phyloP scores from a whole-genome alignment of 352 stramenopile genomes.

The Phytopythium kandeliae region DNA sequence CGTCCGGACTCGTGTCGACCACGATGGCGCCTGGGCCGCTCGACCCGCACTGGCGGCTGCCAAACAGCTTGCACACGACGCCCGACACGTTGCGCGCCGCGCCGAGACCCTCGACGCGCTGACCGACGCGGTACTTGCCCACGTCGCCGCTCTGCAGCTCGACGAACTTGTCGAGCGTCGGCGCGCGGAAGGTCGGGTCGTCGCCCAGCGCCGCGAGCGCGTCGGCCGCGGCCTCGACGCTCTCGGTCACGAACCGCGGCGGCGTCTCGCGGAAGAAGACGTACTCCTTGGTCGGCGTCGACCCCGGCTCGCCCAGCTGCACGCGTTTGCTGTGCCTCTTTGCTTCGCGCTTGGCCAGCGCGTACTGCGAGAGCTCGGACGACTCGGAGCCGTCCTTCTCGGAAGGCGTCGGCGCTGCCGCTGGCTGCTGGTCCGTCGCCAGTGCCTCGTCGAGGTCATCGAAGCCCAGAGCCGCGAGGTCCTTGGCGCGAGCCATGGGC shows the following conservation, averaged over 20 bases:
- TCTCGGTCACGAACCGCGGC: constrained; percentile 76
- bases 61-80: constrained; percentile 65
- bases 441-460: constrained; percentile 33
- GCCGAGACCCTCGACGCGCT: constrained; percentile 45
- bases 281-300: constrained; percentile 75
- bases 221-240: constrained; percentile 49
- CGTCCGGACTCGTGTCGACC: constrained; percentile 47
- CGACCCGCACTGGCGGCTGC: constrained; percentile 59
- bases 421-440: not conserved
- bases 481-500: constrained; percentile 36
- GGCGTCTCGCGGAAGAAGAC: constrained; percentile 81
- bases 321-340: constrained; percentile 52
- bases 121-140: constrained; percentile 64
- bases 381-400: not conserved
- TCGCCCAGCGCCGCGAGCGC: constrained; percentile 44
- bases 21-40: constrained; percentile 64
- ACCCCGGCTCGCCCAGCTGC: constrained; percentile 39
- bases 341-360: constrained; percentile 36
- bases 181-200: constrained; percentile 36
- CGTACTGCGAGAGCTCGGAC: constrained; percentile 41
- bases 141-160: constrained; percentile 78
- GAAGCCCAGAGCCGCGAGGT: constrained; percentile 44
- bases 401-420: not conserved
- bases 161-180: constrained; percentile 50
- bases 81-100: constrained; percentile 48